These are phyloP conservation scores for Eragrostis curvula DNA, from an alignment of 176 grass and related monocot species.

Conservation along the genomic window DNA sequence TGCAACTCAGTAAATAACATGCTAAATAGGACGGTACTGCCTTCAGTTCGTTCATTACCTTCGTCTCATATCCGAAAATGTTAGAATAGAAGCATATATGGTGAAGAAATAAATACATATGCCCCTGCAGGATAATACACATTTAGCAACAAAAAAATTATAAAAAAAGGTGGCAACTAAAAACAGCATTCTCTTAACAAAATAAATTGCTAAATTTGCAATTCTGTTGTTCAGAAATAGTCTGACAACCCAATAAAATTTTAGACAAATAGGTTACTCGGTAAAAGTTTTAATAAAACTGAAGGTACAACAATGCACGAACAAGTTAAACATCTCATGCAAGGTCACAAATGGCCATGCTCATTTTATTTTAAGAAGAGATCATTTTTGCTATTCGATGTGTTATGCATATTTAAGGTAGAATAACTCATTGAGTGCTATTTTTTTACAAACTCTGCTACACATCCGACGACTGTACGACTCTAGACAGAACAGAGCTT, in stretches of 20 bases:
- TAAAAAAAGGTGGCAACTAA: constrained; percentile 36
- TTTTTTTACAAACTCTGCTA: too few species aligned
- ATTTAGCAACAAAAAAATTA: constrained; percentile 30
- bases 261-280: background rate
- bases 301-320: constrained; percentile 24
- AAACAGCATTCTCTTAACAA: background rate
- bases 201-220: constrained; percentile 22
- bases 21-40: constrained; percentile 1
- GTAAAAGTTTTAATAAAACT: constrained; percentile 13
- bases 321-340: constrained; percentile 1
- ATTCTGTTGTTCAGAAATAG: background rate
- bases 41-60: constrained; percentile 61
- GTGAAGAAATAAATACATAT: constrained; percentile 98
- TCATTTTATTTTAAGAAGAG: background rate
- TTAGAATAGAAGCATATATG: constrained; percentile 98
- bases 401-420: too few species aligned
- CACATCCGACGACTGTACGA: too few species aligned
- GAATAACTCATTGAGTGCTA: too few species aligned
- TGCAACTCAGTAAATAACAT: constrained; percentile 23
- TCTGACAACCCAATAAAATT: constrained; percentile 3
- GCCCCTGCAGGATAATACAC: constrained; percentile 63
- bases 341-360: background rate
- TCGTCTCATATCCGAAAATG: constrained; percentile 97
- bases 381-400: background rate
- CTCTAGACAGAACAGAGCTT: too few species aligned